Base-by-base conservation (phyloP, 192 early-diverging fungal species). In the Helicostylum pulchrum region DNA sequence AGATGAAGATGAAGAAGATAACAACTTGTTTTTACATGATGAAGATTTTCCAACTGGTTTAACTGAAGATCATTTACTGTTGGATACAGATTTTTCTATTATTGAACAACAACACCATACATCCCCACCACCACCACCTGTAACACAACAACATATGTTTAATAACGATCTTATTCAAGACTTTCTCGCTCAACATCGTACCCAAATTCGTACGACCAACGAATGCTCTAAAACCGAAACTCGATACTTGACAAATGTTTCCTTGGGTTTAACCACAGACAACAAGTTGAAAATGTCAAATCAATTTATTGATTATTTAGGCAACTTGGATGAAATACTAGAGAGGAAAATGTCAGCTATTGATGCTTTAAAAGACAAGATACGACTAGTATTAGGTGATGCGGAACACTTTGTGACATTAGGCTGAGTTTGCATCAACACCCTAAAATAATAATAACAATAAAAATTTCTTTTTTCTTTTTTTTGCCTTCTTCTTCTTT, bases 201-300 rank as follows among this genome's bases (percentile, higher is more conserved):
- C 77, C 6, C 78, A 90, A 62, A 78, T 90, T 47, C 79, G 85
- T 21, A 78, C 83, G 20, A 80, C 76, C 0, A 79, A 75, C 10
- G 89, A 90, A 60, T 77, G 75, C 23, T 84, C 79, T 47, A 87
- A 87, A 44, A 76, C 80, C 61, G 89, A 90, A 66, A 87, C 89
- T 7, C 80, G 88, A 54, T 62, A 80, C 2, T 62, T 84, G 36
- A 80, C 83, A 46, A 82, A 87, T 65, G 77, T 88, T 65, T 78
- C 81, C 8, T 71, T 86, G 56, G 85, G 82, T 20, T 78, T 86
- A 73, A 53, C 58, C 8, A 31, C 61, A 48, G 44, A 56, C 12
- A 62, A 70, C 19, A 65, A 73, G 12, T 49, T 73, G 26, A 66
- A 63, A 34, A 73, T 65, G 6, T 63, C 61, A 12, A 63, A 52